Base-by-base conservation (phyloP, 176 grass and related monocot genomes). In the Zoysia japonica region DNA sequence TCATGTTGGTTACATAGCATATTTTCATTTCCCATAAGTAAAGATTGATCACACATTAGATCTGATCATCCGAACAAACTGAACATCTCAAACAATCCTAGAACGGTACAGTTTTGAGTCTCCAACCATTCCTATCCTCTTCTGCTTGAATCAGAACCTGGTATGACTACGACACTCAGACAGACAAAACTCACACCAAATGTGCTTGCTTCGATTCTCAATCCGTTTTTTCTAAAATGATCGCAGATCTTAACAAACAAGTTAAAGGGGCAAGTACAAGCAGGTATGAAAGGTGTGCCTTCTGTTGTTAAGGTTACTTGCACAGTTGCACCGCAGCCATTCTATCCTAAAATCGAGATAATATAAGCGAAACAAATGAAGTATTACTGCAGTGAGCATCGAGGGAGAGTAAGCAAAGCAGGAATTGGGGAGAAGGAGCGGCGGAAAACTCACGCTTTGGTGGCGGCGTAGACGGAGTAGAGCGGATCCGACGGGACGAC, bases 391-490 rank as follows among this genome's bases (percentile, higher is more conserved):
- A 12, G 59, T 39, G 39, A 44, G 50, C 2, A 78, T 3, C 12
- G 36, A 65, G 69, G 41, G 28, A 28, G 28, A 28, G 28, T 28
- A 59, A 61, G 6, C 9, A 55, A 35, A 71, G 50, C 12, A 70
- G 78, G n/a, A 55, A 39, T 57, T 48, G 0, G 49, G 9, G 39
- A 50, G 70, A 14, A 59, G 44, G 43, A 47, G 59, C 4, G 4
- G 3, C 41, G 40, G 44, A 69, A 41, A 60, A 71, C 89, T 94
- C 60, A 90, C 92, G 89, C 92, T 89, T 89, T 91, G 72, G 91
- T 89, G 15, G 91, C 91, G 6, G 91, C 91, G 70, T 97, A 97
- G 81, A 97, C 88, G 15, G 88, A 88, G 69, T 97, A 93, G 88
- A 97, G 85, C 6, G 93, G 93, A 85, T 97, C 93, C 9, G 93